These are phyloP conservation scores for Handroanthus guayacan DNA, from an alignment of 257 asterid species.

Conservation along the genomic window DNA sequence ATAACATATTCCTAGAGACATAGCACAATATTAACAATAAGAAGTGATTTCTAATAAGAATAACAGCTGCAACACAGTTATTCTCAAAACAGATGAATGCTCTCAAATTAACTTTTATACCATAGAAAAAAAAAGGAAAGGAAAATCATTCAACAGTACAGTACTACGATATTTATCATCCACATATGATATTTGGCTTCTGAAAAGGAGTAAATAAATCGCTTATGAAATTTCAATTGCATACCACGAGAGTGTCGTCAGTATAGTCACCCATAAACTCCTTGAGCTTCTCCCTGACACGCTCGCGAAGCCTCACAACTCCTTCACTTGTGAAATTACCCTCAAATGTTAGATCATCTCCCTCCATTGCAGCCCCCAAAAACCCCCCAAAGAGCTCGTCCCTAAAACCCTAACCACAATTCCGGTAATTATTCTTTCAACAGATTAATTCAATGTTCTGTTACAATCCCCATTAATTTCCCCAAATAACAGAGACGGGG, in stretches of 20 bases:
- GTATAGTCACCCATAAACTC: constrained; percentile 97
- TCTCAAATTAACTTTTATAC: too few species aligned
- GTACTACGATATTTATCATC: too few species aligned
- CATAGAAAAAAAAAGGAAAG: too few species aligned
- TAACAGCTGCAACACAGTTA: not conserved
- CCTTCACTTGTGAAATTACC: constrained; percentile 69
- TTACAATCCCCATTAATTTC: too few species aligned
- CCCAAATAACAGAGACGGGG: too few species aligned
- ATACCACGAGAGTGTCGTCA: constrained; percentile 97
- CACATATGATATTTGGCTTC: not conserved
- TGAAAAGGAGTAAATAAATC: not conserved
- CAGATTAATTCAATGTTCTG: constrained; percentile 16
- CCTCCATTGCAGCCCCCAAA: constrained; percentile 53
- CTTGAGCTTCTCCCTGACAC: constrained; percentile 73
- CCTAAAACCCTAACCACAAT: constrained; percentile 49
- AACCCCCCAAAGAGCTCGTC: not conserved
- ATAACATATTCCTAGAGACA: constrained; percentile 83
- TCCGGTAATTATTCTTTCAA: constrained; percentile 27
- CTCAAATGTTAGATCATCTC: constrained; percentile 72
- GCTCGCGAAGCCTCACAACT: constrained; percentile 65
- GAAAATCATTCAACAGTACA: too few species aligned
- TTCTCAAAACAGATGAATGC: not conserved
- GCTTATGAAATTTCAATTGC: constrained; percentile 17
- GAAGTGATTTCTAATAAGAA: not conserved
- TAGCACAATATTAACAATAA: not conserved